Percentiles rank a stretch among this genome's conserved stretches.
phyloP scores from a whole-genome alignment of 805 yeast species.

The Metschnikowia amazonensis region DNA sequence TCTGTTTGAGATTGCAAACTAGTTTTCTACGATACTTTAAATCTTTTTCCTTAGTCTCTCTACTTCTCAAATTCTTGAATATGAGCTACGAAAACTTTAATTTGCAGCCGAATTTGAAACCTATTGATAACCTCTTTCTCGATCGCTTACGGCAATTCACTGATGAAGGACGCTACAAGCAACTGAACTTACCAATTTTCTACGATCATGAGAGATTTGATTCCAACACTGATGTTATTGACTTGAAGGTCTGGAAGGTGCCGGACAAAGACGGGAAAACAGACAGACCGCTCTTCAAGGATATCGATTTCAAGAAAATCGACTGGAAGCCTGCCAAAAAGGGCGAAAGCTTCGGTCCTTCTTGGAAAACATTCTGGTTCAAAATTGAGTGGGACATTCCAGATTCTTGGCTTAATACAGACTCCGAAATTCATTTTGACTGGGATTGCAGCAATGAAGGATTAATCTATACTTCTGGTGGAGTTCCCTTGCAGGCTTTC shows the following conservation, averaged over 20 bases:
- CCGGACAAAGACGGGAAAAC: conserved; percentile 53
- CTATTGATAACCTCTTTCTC: conserved; percentile 69
- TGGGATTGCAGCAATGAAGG: conserved; percentile 92
- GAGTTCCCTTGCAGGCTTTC: conserved; percentile 75
- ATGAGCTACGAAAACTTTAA: conserved; percentile 21
- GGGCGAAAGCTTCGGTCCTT: conserved; percentile 84
- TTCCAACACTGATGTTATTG: conserved; percentile 41
- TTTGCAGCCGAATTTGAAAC: conserved; percentile 64
- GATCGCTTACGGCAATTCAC: conserved; percentile 73
- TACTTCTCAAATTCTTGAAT: background rate
- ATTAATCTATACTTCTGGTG: conserved; percentile 62
- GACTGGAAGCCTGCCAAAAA: conserved; percentile 55
- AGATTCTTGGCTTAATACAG: conserved; percentile 45
- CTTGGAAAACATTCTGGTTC: conserved; percentile 98
- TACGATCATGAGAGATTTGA: conserved; percentile 61
- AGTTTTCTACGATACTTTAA: background rate
- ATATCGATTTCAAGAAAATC: conserved; percentile 45
- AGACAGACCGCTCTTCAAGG: conserved; percentile 59
- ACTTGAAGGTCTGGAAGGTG: conserved; percentile 66
- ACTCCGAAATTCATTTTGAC: conserved; percentile 54
- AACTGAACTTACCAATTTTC: conserved; percentile 76
- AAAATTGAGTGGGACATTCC: conserved; percentile 66
- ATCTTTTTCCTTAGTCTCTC: background rate
- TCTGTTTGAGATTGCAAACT: background rate
- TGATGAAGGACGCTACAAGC: conserved; percentile 71